Conservation (phyloP, 805 yeast genomes). For the Komagataella ulmi region DNA sequence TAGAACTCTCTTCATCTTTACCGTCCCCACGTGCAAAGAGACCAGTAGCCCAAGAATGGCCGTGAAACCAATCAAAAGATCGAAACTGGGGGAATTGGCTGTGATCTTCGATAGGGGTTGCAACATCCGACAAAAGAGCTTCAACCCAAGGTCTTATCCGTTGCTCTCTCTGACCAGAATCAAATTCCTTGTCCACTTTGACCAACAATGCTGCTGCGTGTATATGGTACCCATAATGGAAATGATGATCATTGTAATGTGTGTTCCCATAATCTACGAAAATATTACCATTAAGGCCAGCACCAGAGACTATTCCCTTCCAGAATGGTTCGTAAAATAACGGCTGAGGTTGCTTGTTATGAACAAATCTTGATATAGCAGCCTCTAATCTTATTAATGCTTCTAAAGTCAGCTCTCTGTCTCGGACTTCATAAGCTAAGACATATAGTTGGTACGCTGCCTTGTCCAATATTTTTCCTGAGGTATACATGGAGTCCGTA, state of each 20-base stretch:
- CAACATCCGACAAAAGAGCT: constrained; percentile 44
- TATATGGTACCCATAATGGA: constrained; percentile 64
- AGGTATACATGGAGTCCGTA: constrained; percentile 74
- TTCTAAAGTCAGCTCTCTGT: constrained; percentile 33
- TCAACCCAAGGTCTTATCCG: constrained; percentile 24
- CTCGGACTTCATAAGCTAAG: constrained; percentile 47
- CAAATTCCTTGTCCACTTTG: constrained; percentile 31
- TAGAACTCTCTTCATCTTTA: constrained; percentile 57
- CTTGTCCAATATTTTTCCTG: constrained; percentile 77
- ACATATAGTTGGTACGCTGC: constrained; percentile 75
- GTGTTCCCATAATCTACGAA: constrained; percentile 63
- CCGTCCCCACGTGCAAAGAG: constrained; percentile 59
- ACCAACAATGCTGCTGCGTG: constrained; percentile 57
- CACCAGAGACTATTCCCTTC: constrained; percentile 63
- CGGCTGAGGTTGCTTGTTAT: constrained; percentile 55
- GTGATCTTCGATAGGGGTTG: constrained; percentile 40
- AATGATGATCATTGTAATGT: constrained; percentile 63
- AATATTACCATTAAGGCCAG: constrained; percentile 32
- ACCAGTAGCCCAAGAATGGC: constrained; percentile 69
- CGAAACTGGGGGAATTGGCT: constrained; percentile 45
- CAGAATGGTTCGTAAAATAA: constrained; percentile 64
- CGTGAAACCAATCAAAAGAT: constrained; percentile 59
- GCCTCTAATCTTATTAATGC: constrained; percentile 43
- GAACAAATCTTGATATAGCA: constrained; percentile 55
- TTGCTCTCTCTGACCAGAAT: constrained; percentile 3